Percentiles rank a stretch among this genome's conserved stretches.
These are phyloP conservation scores for Atkinsonella hypoxylon DNA, from an alignment of 2,329 filamentous ascomycete genomes.

Conservation along the genomic window DNA sequence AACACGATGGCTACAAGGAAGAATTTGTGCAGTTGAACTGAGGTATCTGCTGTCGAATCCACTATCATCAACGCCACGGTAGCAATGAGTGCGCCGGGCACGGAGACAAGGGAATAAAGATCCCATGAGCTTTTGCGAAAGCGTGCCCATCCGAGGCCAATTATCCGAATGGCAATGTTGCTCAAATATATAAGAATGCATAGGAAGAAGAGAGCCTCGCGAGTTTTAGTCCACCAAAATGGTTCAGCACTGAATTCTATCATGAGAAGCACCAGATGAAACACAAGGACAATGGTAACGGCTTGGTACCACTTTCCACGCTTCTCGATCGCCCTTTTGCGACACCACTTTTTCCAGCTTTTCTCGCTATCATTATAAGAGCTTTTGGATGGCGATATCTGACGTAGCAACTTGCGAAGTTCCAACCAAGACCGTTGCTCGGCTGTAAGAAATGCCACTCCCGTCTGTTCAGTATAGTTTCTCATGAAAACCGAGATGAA, in stretches of 20 bases:
- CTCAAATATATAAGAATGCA: conserved; percentile 73
- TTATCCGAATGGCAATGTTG: conserved; percentile 73
- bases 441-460: conserved; percentile 87
- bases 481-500: conserved; percentile 99
- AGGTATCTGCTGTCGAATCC: conserved; percentile 45
- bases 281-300: conserved; percentile 66
- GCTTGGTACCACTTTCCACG: conserved; percentile 81
- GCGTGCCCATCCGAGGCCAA: conserved; percentile 82
- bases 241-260: conserved; percentile 76
- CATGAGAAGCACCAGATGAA: conserved; percentile 75
- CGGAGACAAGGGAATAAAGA: conserved; percentile 69
- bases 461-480: conserved; percentile 97
- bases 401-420: conserved; percentile 76
- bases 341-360: conserved; percentile 86
- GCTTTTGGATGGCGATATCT: conserved; percentile 89
- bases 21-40: conserved; percentile 79
- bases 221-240: conserved; percentile 52
- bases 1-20: conserved; percentile 85
- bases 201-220: conserved; percentile 66
- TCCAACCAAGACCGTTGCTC: conserved; percentile 97
- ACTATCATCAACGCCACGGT: conserved; percentile 69
- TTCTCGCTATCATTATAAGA: conserved; percentile 67
- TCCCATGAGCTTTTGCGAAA: conserved; percentile 95
- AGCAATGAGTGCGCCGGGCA: conserved; percentile 64
- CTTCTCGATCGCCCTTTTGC: conserved; percentile 87